Conservation (phyloP, 1,284 basidiomycete genomes). For the Irpex lacteus region DNA sequence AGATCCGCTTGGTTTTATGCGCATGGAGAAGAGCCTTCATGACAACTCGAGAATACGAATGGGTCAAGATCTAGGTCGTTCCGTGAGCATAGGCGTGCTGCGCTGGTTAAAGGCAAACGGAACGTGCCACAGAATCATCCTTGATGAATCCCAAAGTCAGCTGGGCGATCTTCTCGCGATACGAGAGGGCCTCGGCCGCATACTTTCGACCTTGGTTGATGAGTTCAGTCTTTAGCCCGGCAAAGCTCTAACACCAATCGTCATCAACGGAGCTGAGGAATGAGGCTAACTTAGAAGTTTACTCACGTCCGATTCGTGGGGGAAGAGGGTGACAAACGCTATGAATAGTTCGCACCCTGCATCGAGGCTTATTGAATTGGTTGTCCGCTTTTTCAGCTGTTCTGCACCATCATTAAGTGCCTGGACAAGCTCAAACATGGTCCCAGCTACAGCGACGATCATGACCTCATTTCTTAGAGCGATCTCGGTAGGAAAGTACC, state of each 20-base stretch:
- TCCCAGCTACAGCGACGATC: conserved; percentile 52
- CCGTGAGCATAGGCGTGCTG: background rate
- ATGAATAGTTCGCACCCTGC: conserved; percentile 92
- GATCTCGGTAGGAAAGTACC: conserved; percentile 40
- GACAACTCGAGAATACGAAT: conserved; percentile 95
- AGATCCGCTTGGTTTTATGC: conserved; percentile 89
- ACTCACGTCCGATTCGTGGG: conserved; percentile 78
- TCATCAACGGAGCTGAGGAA: conserved; percentile 7
- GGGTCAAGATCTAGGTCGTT: conserved; percentile 79
- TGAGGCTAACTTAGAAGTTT: conserved; percentile 1
- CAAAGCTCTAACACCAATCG: conserved; percentile 59
- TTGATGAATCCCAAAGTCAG: conserved; percentile 91
- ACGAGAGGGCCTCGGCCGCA: conserved; percentile 77
- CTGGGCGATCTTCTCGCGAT: conserved; percentile 87
- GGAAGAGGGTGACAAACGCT: conserved; percentile 82
- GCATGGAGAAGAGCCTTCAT: conserved; percentile 90
- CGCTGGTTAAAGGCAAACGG: background rate
- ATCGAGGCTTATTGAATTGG: conserved; percentile 83
- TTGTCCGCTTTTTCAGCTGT: conserved; percentile 57
- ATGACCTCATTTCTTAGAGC: conserved; percentile 12
- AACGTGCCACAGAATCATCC: conserved; percentile 85
- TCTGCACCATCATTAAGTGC: conserved; percentile 77
- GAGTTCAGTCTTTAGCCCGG: conserved; percentile 79
- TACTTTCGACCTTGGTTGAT: conserved; percentile 78
- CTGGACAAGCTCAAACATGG: conserved; percentile 88